phyloP scores from a whole-genome alignment of 768 basidiomycete species.

The Lentinula guzmanii region DNA sequence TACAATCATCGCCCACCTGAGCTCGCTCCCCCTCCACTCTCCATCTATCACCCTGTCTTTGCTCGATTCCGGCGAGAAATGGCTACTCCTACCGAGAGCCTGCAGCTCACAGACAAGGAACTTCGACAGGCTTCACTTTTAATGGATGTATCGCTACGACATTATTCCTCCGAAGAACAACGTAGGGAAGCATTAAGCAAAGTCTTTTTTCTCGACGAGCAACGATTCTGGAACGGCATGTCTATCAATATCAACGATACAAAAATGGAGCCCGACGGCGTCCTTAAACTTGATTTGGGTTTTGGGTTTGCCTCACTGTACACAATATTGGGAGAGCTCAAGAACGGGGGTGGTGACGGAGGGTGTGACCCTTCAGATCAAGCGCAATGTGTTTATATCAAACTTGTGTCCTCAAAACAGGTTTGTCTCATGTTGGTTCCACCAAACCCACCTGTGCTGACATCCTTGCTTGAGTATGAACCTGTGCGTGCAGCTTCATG shows the following conservation, averaged over 20 bases:
- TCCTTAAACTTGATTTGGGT: too few species aligned
- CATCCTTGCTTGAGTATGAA: neutral
- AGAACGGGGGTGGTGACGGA: neutral
- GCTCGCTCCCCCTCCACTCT: slow-evolving; percentile 8
- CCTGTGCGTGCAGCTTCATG: neutral
- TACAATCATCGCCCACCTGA: slow-evolving; percentile 9
- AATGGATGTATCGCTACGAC: neutral
- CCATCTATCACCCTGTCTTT: slow-evolving; percentile 11
- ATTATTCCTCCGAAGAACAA: neutral
- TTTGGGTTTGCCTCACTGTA: too few species aligned
- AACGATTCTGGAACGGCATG: too few species aligned
- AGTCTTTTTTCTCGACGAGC: too few species aligned
- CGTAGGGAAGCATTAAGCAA: too few species aligned
- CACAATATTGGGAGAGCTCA: neutral
- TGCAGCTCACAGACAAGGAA: neutral
- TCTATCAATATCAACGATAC: too few species aligned
- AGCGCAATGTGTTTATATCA: neutral
- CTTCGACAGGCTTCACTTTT: neutral
- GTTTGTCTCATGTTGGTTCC: neutral
- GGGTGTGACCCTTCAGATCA: neutral
- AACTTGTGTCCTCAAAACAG: neutral
- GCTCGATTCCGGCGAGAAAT: neutral
- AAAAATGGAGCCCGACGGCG: too few species aligned
- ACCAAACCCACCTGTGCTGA: neutral
- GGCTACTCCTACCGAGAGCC: neutral